These are phyloP conservation scores for Chlorella sp. DNA, from an alignment of 139 green algal genomes.

Conservation along the genomic window DNA sequence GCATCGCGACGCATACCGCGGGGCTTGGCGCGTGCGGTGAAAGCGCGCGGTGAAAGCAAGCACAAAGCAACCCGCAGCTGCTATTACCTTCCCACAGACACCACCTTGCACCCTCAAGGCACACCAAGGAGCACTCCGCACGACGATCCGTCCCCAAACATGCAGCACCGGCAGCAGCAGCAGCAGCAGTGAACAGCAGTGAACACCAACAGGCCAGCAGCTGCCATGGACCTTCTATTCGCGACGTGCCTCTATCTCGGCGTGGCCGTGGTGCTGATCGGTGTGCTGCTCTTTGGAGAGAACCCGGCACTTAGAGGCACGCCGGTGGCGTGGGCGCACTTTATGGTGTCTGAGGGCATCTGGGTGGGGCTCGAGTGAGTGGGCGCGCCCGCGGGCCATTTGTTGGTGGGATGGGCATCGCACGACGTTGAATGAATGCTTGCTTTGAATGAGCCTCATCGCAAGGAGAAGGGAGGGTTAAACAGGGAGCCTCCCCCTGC, in stretches of 20 bases:
- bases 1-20: not conserved
- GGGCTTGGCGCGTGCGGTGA: not conserved
- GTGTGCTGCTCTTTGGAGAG: slow-evolving; percentile 48
- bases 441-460: too few species aligned
- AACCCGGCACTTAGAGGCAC: slow-evolving; percentile 22
- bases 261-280: slow-evolving; percentile 25
- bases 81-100: not conserved
- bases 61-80: too few species aligned
- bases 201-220: not conserved
- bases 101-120: not conserved
- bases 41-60: not conserved
- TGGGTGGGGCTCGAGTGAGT: slow-evolving; percentile 27
- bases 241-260: too few species aligned
- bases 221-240: not conserved
- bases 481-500: not conserved
- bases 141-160: not conserved
- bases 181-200: too few species aligned
- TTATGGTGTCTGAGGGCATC: slow-evolving; percentile 29
- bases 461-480: not conserved
- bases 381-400: not conserved
- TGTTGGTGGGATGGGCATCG: too few species aligned
- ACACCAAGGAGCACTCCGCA: not conserved
- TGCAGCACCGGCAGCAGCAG: too few species aligned
- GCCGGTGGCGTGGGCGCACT: slow-evolving; percentile 36
- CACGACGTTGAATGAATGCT: too few species aligned